Percentiles rank a stretch among this genome's conserved stretches.
Conservation (phyloP, 1,284 basidiomycete genomes). For the Mixia osmundae region DNA sequence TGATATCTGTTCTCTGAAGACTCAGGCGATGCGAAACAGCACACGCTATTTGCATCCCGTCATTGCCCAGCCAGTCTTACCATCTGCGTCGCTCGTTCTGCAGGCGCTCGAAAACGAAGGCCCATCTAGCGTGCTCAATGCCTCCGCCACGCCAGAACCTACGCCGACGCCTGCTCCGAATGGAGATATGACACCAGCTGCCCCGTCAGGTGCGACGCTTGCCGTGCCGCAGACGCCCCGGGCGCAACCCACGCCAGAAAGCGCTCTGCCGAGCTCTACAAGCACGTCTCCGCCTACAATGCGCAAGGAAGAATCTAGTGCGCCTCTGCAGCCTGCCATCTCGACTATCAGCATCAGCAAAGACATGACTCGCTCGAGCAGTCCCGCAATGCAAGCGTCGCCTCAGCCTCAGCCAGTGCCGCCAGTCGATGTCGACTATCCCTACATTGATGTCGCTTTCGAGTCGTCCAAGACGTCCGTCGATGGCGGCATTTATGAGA, state of each 20-base stretch:
- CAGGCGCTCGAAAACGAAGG: not conserved
- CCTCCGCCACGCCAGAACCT: not conserved
- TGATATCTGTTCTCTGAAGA: not conserved
- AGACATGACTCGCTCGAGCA: conserved; percentile 1
- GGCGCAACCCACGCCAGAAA: not conserved
- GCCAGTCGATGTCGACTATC: conserved; percentile 1
- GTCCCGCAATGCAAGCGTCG: not conserved
- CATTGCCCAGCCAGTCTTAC: too few relatives aligned
- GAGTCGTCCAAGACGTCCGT: conserved; percentile 79
- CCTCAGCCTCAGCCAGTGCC: not conserved
- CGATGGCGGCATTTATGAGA: conserved; percentile 83
- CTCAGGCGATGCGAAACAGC: too few relatives aligned
- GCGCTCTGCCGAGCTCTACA: conserved; percentile 8
- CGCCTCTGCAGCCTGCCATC: too few relatives aligned
- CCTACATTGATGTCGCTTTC: conserved; percentile 39
- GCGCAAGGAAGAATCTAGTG: conserved; percentile 7
- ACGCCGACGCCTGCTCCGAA: not conserved
- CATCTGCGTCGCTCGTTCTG: too few relatives aligned
- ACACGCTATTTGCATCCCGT: too few relatives aligned
- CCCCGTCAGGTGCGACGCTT: too few relatives aligned
- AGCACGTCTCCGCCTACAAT: conserved; percentile 6
- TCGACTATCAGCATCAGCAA: too few relatives aligned
- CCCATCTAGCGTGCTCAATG: not conserved
- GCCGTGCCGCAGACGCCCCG: too few relatives aligned
- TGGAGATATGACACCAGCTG: not conserved